These are phyloP conservation scores for Pichia sp. DNA, from an alignment of 1,139 yeast species.

Conservation along the genomic window DNA sequence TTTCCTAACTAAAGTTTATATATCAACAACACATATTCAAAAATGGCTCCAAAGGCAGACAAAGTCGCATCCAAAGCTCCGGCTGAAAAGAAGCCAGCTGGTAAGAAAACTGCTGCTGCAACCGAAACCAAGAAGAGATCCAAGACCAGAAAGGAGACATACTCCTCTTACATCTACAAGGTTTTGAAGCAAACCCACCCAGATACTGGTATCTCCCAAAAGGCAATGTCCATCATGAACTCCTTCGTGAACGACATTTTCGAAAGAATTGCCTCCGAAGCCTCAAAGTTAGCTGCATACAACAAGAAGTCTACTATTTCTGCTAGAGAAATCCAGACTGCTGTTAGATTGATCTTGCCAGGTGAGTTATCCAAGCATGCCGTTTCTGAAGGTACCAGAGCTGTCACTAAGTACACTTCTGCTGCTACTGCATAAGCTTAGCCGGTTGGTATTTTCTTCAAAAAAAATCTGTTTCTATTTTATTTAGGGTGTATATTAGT, in stretches of 20 bases:
- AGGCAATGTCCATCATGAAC: constrained; percentile 99
- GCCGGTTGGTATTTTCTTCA: constrained; percentile 11
- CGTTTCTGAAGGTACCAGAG: constrained; percentile 99
- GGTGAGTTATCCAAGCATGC: constrained; percentile 99
- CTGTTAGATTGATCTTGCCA: constrained; percentile 97
- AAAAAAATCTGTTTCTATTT: constrained; percentile 22
- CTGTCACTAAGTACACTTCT: constrained; percentile 98
- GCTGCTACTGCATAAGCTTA: constrained; percentile 48
- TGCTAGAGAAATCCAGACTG: constrained; percentile 99
- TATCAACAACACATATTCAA: constrained; percentile 36
- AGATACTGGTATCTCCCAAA: constrained; percentile 99
- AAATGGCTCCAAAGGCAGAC: constrained; percentile 93
- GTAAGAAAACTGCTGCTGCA: constrained; percentile 84
- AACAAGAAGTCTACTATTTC: constrained; percentile 98
- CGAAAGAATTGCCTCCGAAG: constrained; percentile 95
- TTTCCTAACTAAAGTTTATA: not conserved
- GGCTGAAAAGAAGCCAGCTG: constrained; percentile 95
- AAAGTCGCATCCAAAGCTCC: constrained; percentile 99
- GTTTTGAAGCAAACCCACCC: constrained; percentile 99
- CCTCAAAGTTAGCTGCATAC: constrained; percentile 99
- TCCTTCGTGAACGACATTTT: constrained; percentile 96
- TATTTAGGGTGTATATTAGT: constrained; percentile 33
- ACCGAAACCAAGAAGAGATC: constrained; percentile 90
- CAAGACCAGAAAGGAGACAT: constrained; percentile 97
- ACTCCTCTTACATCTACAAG: constrained; percentile 97